phyloP scores from a whole-genome alignment of 306 rosid genomes.

The Morella rubra region DNA sequence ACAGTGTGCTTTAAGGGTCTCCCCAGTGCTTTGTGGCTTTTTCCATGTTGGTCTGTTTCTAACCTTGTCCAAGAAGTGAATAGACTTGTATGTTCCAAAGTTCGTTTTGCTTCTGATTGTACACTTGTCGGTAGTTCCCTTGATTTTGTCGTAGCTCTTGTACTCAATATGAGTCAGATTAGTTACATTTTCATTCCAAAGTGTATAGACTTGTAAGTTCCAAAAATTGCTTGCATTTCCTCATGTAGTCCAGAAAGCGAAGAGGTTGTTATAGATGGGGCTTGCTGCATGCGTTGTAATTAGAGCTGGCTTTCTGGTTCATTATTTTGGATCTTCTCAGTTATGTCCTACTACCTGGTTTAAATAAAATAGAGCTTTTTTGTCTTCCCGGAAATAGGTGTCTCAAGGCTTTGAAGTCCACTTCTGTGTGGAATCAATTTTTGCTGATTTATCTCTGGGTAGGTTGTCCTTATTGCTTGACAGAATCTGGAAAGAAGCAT shows the following conservation, averaged over 20 bases:
- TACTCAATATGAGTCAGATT: background rate
- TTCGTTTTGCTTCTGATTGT: background rate
- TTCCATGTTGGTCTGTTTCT: background rate
- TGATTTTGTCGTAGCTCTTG: background rate
- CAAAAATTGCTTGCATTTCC: too few relatives aligned
- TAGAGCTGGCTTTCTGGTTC: conserved; percentile 9
- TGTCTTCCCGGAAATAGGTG: background rate
- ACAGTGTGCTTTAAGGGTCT: background rate
- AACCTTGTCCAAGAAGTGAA: background rate
- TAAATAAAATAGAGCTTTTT: background rate
- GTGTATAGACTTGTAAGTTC: too few relatives aligned
- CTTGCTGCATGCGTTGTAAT: background rate
- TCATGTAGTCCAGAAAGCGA: too few relatives aligned
- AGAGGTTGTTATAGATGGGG: background rate
- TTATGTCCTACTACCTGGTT: background rate
- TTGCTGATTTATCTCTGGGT: conserved; percentile 36
- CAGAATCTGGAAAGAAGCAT: conserved; percentile 32
- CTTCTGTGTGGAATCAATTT: conserved; percentile 29
- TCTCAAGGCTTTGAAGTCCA: conserved; percentile 19
- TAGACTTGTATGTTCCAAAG: background rate
- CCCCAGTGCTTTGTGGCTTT: background rate
- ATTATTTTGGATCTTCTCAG: conserved; percentile 1
- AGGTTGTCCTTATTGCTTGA: conserved; percentile 39
- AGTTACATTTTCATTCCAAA: background rate
- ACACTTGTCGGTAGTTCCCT: background rate